Evolutionary conservation across 164 flowering plant species (phyloP), one percentile per base, ranked within the genome.

Genomic region (Vitis rupestris): DNA sequence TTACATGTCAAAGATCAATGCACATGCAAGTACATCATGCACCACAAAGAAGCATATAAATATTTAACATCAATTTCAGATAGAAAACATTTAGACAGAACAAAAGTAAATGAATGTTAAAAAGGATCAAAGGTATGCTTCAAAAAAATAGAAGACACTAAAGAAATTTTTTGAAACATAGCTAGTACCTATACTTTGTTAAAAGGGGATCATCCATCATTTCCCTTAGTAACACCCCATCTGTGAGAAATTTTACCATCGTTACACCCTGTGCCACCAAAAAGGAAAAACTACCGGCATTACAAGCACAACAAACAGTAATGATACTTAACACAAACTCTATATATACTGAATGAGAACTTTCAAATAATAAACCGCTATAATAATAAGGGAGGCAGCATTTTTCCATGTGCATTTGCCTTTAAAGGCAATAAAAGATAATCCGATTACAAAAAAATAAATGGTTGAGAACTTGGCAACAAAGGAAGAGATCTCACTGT

Each of bases 151-250:
- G 10, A 61, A 23, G 16, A 37, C 16, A 62, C 29, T 2, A 27
- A 31, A 62, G 11, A 55, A 62, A 50, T 9, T 17, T 56, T 14
- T 11, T 6, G 12, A 68, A 37, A 47, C 37, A 10, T 11, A 57
- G 59, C 10, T 13, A 59, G 17, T 84, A 91, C 97, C 98, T 91
- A 67, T 95, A 95, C 72, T 90, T 90, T 73, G 93, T 87, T 81
- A 95, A 81, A 67, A 95, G 98, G 64, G 99, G 99, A 87, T 95
- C 99, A 75, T 88, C 96, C 99, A 95, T 95, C 99, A 93, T 95
- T 79, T 95, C 99, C 72, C 97, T 81, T 7, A 95, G 92, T 53
- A 95, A 75, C 23, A 95, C 93, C 66, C 98, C 99, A 82, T 95
- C 98, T 3, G 98, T 95, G 29, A 95, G 92, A 86, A 93, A 95